A percentile compares a stretch with the other conserved stretches of the same genome.
These are phyloP conservation scores for Oehlia diaphana DNA, from an alignment of 192 early-diverging fungal genomes.

Conservation along the genomic window DNA sequence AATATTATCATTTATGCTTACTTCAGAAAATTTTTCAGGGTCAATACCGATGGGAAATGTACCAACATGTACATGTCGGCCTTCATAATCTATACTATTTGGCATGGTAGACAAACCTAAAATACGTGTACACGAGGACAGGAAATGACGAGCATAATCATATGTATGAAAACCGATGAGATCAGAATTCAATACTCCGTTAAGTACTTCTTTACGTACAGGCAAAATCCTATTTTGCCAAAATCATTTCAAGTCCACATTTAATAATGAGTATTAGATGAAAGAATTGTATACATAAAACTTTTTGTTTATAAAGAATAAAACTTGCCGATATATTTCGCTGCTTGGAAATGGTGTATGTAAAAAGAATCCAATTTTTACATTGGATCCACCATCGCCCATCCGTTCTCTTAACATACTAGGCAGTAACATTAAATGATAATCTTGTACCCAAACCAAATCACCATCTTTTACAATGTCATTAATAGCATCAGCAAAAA, in stretches of 20 bases:
- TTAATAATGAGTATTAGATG: neutral
- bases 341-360: conserved; percentile 97
- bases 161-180: conserved; percentile 99
- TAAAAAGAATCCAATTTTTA: conserved; percentile 98
- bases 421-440: conserved; percentile 98
- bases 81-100: conserved; percentile 91
- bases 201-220: conserved; percentile 89
- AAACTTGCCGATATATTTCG: conserved; percentile 87
- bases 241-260: neutral
- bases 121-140: conserved; percentile 96
- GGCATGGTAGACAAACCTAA: conserved; percentile 91
- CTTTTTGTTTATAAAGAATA: neutral
- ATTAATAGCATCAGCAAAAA: conserved; percentile 92
- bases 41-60: conserved; percentile 99
- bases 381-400: conserved; percentile 57
- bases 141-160: conserved; percentile 98
- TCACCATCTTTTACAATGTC: conserved; percentile 87
- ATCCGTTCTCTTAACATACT: conserved; percentile 75
- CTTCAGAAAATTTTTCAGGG: conserved; percentile 83
- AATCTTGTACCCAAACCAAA: conserved; percentile 92
- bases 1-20: conserved; percentile 13
- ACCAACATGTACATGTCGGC: conserved; percentile 91
- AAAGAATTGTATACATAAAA: too few relatives aligned
- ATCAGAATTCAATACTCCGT: conserved; percentile 90
- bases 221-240: conserved; percentile 72